Percentiles rank a stretch among this genome's conserved stretches.
Evolutionary conservation across 352 stramenopile species (phyloP).

Genomic region (Phytophthora fragariae): DNA sequence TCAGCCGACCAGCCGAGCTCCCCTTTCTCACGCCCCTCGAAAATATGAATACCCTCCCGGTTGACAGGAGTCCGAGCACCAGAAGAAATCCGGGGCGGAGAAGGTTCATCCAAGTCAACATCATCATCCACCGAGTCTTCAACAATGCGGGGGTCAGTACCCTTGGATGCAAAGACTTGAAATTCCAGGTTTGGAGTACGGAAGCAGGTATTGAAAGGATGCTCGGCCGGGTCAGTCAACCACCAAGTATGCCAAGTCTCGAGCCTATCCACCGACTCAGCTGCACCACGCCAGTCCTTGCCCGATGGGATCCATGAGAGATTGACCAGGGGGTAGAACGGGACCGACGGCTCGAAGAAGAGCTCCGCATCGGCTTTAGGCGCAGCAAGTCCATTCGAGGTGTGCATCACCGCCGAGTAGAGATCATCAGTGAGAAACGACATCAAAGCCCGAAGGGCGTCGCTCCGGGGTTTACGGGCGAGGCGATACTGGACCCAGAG

Average conservation of each 20-base stretch:
- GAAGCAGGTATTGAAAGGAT: too few relatives aligned
- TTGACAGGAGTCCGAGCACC: not conserved
- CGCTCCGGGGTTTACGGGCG: not conserved
- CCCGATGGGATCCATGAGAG: not conserved
- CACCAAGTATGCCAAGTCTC: not conserved
- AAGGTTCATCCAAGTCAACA: not conserved
- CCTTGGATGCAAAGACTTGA: not conserved
- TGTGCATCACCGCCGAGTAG: not conserved
- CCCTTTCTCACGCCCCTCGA: not conserved
- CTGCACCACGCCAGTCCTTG: not conserved
- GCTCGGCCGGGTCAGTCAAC: not conserved
- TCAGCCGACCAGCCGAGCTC: not conserved
- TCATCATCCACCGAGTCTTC: not conserved
- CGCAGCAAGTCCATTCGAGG: too few relatives aligned
- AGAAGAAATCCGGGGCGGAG: not conserved
- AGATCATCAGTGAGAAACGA: not conserved
- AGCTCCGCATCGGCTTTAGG: not conserved
- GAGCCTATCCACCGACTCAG: not conserved
- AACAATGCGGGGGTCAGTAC: not conserved
- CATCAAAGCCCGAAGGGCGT: not conserved
- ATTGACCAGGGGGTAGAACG: not conserved
- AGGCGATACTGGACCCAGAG: not conserved
- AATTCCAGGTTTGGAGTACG: not conserved
- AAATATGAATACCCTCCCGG: not conserved
- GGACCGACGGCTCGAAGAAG: not conserved